phyloP scores from a whole-genome alignment of 2,329 filamentous ascomycete genomes.

The Bimuria novae-zelandiae region DNA sequence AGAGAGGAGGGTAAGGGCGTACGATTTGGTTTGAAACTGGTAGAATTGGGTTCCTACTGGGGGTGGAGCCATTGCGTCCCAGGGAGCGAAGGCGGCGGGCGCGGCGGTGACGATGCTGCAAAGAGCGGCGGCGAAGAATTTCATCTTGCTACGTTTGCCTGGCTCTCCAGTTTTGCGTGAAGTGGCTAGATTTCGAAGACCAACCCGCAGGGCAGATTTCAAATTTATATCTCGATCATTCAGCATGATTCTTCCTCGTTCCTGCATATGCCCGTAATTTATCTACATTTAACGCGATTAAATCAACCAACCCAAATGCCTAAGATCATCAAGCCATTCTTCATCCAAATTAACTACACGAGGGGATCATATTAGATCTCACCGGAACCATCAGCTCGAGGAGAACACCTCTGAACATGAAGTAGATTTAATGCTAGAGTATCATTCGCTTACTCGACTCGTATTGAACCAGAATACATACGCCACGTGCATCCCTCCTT shows the following conservation, averaged over 20 bases:
- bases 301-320: neutral
- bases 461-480: neutral
- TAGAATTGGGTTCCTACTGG: slow-evolving; percentile 31
- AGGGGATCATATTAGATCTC: slow-evolving; percentile 6
- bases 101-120: slow-evolving; percentile 26
- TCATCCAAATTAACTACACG: slow-evolving; percentile 18
- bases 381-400: neutral
- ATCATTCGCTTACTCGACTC: slow-evolving; percentile 17
- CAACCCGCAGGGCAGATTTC: neutral
- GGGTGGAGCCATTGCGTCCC: slow-evolving; percentile 22
- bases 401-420: slow-evolving; percentile 10
- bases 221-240: neutral
- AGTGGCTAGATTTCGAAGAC: no score
- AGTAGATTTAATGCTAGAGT: slow-evolving; percentile 11
- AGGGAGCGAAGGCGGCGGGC: slow-evolving; percentile 16
- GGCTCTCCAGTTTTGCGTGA: no score
- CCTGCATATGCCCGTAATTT: slow-evolving; percentile 14
- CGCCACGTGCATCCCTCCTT: neutral
- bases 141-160: slow-evolving; percentile 22
- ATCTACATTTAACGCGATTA: neutral
- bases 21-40: slow-evolving; percentile 35
- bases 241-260: neutral
- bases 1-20: neutral
- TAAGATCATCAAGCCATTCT: neutral
- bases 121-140: slow-evolving; percentile 23